Base-by-base conservation (phyloP, 2,329 filamentous ascomycete genomes). In the Westerdykella ornata region DNA sequence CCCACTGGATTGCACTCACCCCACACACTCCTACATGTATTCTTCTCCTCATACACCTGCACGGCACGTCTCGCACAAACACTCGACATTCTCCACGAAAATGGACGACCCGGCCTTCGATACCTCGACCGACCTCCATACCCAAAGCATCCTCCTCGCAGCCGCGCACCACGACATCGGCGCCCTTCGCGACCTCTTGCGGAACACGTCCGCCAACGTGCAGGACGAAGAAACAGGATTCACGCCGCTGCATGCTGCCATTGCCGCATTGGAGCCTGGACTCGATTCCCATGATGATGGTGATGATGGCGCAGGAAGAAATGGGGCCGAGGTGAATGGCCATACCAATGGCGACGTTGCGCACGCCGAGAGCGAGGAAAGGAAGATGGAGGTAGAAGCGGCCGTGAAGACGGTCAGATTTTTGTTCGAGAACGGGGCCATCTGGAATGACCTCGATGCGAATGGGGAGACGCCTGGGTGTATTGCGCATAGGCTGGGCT, bases 401-500 rank as follows among this genome's bases (percentile, higher is more conserved):
- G 76, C 77, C 2, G 75, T 76, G 41, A 78, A 81, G 39, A 82
- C 83, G 0, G 71, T 96, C 4, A 77, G 78, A 52, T 78, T 92
- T 58, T 74, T 97, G 6, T 80, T 97, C 45, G 77, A 89, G 57
- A 84, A 85, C 53, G 92, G 92, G 22, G 92, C 88, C 9, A 96
- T 97, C 53, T 98, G 92, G 92, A 98, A 98, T 69, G 89, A 96
- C 63, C 72, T 97, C 42, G 88, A 97, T 65, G 69, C 73, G 51
- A 83, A 86, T 53, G 78, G 88, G 55, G 90, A 97, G 72, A 97
- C 92, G 3, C 88, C 92, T 0, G 92, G 88, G 6, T 97, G 90
- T 63, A 71, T 96, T 33, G 92, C 92, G 7, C 73, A 75, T 19
- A 63, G 78, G 35, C 51, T 96, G 17, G 83, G 84, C 0, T 71